A percentile compares a stretch with the other conserved stretches of the same genome.
Conservation (phyloP, 495 filamentous ascomycete genomes). For the Hypoxylon crocopeplum region DNA sequence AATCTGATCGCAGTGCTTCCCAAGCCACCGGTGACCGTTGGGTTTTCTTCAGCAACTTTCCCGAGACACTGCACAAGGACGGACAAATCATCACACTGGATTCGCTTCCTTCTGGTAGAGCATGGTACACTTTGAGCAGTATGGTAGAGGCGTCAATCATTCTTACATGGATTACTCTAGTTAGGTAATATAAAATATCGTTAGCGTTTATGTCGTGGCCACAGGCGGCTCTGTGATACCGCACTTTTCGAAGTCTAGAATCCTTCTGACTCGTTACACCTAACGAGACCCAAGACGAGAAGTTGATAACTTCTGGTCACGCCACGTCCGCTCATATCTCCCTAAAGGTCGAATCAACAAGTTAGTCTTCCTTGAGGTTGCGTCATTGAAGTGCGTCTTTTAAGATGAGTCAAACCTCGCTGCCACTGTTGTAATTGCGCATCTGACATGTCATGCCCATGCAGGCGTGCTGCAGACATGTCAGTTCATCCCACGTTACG, state of each 20-base stretch:
- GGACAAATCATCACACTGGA: too few species aligned
- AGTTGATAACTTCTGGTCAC: not conserved
- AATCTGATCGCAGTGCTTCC: constrained; percentile 5
- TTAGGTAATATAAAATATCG: too few species aligned
- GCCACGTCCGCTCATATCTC: not conserved
- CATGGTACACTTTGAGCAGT: too few species aligned
- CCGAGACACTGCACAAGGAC: too few species aligned
- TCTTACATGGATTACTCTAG: too few species aligned
- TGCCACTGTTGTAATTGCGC: not conserved
- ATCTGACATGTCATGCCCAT: constrained; percentile 18
- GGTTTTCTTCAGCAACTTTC: constrained; percentile 1
- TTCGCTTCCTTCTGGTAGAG: too few species aligned
- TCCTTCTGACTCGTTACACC: constrained; percentile 20
- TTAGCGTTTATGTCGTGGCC: not conserved
- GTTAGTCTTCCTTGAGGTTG: constrained; percentile 8
- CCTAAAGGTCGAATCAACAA: constrained; percentile 4
- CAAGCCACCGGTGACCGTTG: constrained; percentile 4
- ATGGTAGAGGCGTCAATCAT: too few species aligned
- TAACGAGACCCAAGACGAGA: not conserved
- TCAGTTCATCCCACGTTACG: not conserved
- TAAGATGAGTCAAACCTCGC: constrained; percentile 14
- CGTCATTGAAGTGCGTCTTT: constrained; percentile 23
- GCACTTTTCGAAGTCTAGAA: constrained; percentile 13
- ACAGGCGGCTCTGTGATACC: constrained; percentile 9
- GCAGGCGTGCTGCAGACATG: constrained; percentile 10